Percentiles rank a stretch among this genome's conserved stretches.
These are phyloP conservation scores for Eucalyptus curtisii DNA, from an alignment of 345 rosid species.

Conservation along the genomic window DNA sequence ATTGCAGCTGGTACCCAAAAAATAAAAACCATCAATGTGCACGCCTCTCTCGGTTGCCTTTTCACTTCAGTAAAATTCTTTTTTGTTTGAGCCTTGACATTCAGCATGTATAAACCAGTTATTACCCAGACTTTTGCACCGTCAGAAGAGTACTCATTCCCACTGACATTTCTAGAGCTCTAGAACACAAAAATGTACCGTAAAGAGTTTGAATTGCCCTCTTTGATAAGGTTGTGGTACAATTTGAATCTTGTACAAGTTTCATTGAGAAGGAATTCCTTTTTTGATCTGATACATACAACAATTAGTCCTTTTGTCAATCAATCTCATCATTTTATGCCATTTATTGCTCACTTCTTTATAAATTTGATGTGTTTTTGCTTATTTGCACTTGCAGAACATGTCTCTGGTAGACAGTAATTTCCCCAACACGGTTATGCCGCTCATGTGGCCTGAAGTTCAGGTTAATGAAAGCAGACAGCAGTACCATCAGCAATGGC, in stretches of 20 bases:
- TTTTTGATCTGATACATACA: neutral
- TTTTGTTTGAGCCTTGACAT: neutral
- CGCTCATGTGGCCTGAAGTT: conserved; percentile 56
- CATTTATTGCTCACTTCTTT: neutral
- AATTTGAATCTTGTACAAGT: neutral
- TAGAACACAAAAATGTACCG: neutral
- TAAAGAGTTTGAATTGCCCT: neutral
- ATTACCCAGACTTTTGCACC: neutral
- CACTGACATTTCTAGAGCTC: neutral
- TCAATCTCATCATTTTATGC: neutral
- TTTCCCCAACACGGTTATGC: conserved; percentile 47
- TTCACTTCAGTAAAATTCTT: neutral
- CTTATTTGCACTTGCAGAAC: conserved; percentile 18
- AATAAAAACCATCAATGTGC: neutral
- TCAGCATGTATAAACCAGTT: neutral
- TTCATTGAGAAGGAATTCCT: neutral
- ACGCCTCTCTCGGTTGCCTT: neutral
- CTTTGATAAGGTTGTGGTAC: neutral
- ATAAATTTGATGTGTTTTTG: neutral
- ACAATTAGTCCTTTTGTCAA: neutral
- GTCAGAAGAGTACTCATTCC: neutral
- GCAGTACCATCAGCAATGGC: conserved; percentile 64
- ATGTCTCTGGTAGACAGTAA: conserved; percentile 55
- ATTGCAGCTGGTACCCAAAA: neutral
- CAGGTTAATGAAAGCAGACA: conserved; percentile 43